Base-by-base conservation (phyloP, 1,284 basidiomycete species). In the Porodaedalea pini region DNA sequence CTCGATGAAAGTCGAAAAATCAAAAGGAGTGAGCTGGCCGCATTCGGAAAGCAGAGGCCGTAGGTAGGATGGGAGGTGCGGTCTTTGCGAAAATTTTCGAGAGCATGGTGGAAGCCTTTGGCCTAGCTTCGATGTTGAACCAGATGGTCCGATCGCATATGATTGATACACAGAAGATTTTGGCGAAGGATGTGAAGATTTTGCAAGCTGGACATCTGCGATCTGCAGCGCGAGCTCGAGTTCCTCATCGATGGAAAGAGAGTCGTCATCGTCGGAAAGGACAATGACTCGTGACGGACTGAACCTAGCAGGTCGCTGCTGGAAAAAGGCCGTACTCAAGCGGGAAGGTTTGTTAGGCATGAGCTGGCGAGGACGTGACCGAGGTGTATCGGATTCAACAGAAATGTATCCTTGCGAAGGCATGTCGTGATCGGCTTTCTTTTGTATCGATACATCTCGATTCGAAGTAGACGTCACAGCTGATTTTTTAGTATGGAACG, bases 1-100 rank as follows among this genome's bases (percentile, higher is more conserved):
- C 61, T 86, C 79, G 40, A 92, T 88, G 70, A 92, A 92, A 8
- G 85, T 79, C 45, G 85, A 88, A 66, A 92, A 91, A 62, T 90
- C 87, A 64, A 86, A 78, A 6, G 85, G 80, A 5, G 78, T 78
- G 27, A 73, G 70, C 67, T 91, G 88, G 37, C 75, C 72, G 62
- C 88, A 91, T 69, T 89, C 86, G 7, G 73, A 72, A 15, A 91
- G 71, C 1, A 91, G 74, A 7, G 86, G 81, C 39, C 71, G 64
- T 4, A 90, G 76, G 64, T 83, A 81, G 34, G 71, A 72, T 0
- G 85, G 81, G 34, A 66, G 63, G 27, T 61, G 53, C 13, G 66
- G 17, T 45, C 60, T 17, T 54, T 48, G 10, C 51, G 40, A 68
- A 52, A 15, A 56, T 43, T 17, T 62, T 64, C 6, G 70, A 75